Percentiles rank a stretch among this genome's conserved stretches.
These are phyloP conservation scores for apple (Malus domestica) DNA, from an alignment of 306 rosid species.

Conservation along the genomic window DNA sequence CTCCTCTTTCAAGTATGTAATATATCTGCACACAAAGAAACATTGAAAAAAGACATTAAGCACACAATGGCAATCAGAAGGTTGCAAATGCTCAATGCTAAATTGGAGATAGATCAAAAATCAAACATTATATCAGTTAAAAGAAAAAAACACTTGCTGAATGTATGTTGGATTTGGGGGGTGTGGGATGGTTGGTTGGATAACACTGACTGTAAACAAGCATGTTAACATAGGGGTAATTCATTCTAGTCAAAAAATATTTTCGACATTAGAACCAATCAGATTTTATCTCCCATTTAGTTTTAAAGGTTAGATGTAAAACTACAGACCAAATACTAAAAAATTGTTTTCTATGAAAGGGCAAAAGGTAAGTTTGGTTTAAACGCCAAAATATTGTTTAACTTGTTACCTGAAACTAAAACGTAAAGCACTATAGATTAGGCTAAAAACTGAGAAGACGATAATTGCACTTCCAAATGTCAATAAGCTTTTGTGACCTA, in stretches of 20 bases:
- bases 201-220: neutral
- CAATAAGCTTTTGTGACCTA: neutral
- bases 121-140: neutral
- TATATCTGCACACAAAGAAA: slow-evolving; percentile 56
- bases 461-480: neutral
- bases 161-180: neutral
- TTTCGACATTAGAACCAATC: no score
- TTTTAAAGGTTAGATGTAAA: no score
- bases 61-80: neutral
- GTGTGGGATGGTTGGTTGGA: no score
- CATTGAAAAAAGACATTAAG: neutral
- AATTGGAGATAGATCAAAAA: neutral
- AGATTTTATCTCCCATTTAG: no score
- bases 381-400: neutral
- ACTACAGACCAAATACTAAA: neutral
- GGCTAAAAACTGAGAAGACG: neutral
- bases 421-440: neutral
- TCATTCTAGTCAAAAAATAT: no score
- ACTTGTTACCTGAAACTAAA: neutral
- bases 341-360: neutral
- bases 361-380: neutral
- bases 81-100: neutral
- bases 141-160: neutral
- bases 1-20: slow-evolving; percentile 89
- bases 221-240: no score